Evolutionary conservation across 345 rosid genomes (phyloP).

Genomic region (Gynandropsis gynandra): DNA sequence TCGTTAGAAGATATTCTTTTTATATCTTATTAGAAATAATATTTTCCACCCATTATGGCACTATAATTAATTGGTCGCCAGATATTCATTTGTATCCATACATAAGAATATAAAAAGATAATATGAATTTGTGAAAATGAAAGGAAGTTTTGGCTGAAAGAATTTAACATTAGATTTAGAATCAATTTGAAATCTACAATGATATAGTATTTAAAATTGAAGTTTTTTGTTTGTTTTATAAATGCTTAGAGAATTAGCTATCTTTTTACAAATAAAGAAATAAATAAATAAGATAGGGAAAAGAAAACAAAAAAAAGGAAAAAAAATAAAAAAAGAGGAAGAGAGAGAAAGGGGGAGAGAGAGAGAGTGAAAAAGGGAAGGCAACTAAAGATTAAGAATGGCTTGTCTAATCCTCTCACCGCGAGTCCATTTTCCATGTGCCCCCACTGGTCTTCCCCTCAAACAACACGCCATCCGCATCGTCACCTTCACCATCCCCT

Average conservation of each 20-base stretch:
- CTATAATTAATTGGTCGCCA: too few species aligned
- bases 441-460: constrained; percentile 28
- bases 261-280: too few species aligned
- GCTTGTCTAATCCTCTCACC: constrained; percentile 30
- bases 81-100: background rate
- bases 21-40: too few species aligned
- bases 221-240: background rate
- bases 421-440: constrained; percentile 31
- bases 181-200: constrained; percentile 4
- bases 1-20: too few species aligned
- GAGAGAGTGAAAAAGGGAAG: constrained; percentile 1
- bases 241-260: background rate
- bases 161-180: background rate
- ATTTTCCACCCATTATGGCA: too few species aligned
- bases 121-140: background rate
- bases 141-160: background rate
- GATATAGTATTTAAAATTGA: background rate
- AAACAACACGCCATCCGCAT: constrained; percentile 17
- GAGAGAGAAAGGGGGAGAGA: constrained; percentile 3
- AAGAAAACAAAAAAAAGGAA: too few species aligned
- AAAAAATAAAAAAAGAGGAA: background rate
- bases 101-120: background rate
- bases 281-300: too few species aligned
- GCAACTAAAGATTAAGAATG: constrained; percentile 13
- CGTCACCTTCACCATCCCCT: constrained; percentile 18